These are phyloP conservation scores for Trametes coccinea DNA, from an alignment of 768 basidiomycete species.

Conservation along the genomic window DNA sequence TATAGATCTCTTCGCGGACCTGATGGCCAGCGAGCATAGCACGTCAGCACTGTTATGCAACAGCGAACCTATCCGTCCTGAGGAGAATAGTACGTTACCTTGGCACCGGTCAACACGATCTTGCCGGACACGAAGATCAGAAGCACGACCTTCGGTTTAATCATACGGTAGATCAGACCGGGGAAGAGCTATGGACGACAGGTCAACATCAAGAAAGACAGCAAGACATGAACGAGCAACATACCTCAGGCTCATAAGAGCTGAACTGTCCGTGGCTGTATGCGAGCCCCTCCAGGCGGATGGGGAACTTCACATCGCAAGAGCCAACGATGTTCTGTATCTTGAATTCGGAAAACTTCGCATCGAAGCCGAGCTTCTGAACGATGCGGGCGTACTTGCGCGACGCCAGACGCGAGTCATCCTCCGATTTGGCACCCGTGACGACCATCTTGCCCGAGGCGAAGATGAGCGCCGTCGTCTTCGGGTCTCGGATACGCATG, in stretches of 20 bases:
- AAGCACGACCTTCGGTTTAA: constrained; percentile 98
- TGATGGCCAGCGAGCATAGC: constrained; percentile 43
- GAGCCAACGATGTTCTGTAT: constrained; percentile 99
- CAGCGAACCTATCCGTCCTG: neutral
- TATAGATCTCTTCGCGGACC: constrained; percentile 99
- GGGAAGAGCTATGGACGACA: constrained; percentile 80
- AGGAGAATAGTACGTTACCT: constrained; percentile 57
- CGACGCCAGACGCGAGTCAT: constrained; percentile 94
- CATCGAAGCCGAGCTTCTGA: constrained; percentile 98
- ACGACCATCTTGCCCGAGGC: constrained; percentile 99
- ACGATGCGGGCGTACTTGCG: constrained; percentile 99
- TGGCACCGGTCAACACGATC: constrained; percentile 98
- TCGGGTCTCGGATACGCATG: constrained; percentile 99
- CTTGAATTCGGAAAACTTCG: constrained; percentile 99
- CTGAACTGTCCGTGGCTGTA: constrained; percentile 98
- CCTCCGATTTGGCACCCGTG: constrained; percentile 98
- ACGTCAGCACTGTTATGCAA: constrained; percentile 21
- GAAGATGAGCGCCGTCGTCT: constrained; percentile 99
- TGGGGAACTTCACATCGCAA: constrained; percentile 99
- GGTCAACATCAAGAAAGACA: neutral
- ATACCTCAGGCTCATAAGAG: constrained; percentile 95
- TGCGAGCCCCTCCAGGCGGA: constrained; percentile 94
- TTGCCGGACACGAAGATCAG: constrained; percentile 99
- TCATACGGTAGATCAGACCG: constrained; percentile 98
- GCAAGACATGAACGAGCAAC: constrained; percentile 27